Conservation (phyloP, 2,329 filamentous ascomycete genomes). For the Coniochaeta sp. region DNA sequence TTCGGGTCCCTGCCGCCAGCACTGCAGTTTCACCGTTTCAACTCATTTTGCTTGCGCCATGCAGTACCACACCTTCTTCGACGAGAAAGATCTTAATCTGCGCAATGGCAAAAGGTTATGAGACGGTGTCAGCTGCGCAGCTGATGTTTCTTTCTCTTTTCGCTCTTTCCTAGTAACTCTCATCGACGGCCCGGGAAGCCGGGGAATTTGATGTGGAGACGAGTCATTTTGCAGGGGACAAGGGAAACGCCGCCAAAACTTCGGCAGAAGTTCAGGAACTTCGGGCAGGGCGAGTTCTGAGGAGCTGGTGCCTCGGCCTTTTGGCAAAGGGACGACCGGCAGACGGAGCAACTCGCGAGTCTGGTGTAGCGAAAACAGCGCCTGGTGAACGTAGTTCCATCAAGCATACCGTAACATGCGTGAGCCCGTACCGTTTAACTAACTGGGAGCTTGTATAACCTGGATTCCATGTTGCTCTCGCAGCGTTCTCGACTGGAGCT, state of each 20-base stretch:
- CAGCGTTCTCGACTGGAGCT: background rate
- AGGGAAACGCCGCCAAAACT: conserved; percentile 9
- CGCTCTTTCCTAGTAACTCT: background rate
- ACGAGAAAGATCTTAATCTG: background rate
- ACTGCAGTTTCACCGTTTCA: background rate
- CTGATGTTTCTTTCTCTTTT: background rate
- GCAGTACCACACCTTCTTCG: background rate
- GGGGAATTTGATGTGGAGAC: background rate
- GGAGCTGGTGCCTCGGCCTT: background rate
- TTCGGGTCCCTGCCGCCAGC: conserved; percentile 1
- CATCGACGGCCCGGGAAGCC: conserved; percentile 1
- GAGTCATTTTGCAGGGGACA: background rate
- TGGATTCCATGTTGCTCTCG: background rate
- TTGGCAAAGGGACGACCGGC: background rate
- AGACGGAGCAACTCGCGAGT: background rate
- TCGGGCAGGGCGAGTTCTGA: background rate
- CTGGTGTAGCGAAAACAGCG: background rate
- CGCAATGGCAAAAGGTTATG: background rate
- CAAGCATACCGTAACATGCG: background rate
- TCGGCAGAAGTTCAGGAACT: conserved; percentile 8
- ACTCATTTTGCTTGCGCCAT: background rate
- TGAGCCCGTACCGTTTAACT: background rate
- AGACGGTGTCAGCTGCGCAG: background rate
- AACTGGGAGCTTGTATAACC: background rate
- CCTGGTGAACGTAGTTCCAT: background rate